Conservation (phyloP, 305 asterid genomes). For the Solanum hybrid region DNA sequence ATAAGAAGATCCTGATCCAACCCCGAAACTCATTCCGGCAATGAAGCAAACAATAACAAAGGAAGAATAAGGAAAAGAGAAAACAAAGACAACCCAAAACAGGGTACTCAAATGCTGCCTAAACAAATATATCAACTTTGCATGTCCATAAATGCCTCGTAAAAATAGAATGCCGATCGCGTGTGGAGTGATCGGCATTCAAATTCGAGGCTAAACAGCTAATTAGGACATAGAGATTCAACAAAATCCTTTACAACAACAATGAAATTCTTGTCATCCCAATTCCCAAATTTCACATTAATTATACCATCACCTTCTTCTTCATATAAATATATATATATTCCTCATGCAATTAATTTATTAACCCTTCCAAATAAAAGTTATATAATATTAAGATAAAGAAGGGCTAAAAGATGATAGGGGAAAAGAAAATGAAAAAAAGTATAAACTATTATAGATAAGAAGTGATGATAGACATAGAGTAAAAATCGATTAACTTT, state of each 20-base stretch:
- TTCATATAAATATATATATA: not conserved
- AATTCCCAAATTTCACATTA: constrained; percentile 22
- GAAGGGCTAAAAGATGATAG: constrained; percentile 2
- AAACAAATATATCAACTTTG: constrained; percentile 14
- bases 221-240: not conserved
- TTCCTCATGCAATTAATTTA: not conserved
- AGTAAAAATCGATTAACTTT: not conserved
- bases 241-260: not conserved
- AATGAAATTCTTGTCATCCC: not conserved
- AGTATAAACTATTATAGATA: not conserved
- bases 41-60: constrained; percentile 9
- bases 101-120: not conserved
- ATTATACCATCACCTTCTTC: constrained; percentile 14
- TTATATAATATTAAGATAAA: not conserved
- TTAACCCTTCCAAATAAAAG: not conserved
- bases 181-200: constrained; percentile 36
- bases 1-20: constrained; percentile 15
- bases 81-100: constrained; percentile 2
- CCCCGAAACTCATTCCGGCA: constrained; percentile 28
- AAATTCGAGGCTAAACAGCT: constrained; percentile 22
- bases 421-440: not conserved
- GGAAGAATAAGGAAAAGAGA: constrained; percentile 12
- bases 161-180: constrained; percentile 29
- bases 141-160: constrained; percentile 25
- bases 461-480: not conserved